These are phyloP conservation scores for Septoria petroselini DNA, from an alignment of 2,329 filamentous ascomycete species.

Conservation along the genomic window DNA sequence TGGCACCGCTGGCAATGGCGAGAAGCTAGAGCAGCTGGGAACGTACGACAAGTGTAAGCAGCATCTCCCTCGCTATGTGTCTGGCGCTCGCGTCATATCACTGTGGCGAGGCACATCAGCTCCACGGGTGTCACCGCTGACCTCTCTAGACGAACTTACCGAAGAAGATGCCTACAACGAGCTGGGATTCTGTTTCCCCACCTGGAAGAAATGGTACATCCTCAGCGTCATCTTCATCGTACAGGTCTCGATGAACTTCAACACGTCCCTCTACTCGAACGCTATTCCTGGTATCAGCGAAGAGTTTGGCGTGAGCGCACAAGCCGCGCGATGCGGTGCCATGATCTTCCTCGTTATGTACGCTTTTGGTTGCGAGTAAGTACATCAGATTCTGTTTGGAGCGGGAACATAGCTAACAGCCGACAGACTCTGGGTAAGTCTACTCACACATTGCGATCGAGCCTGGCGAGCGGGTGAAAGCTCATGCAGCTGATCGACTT, in stretches of 20 bases:
- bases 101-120: too few species aligned
- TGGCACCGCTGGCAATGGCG: conserved; percentile 15
- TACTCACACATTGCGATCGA: too few species aligned
- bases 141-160: conserved; percentile 35
- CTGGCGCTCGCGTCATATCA: too few species aligned
- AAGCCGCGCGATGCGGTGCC: conserved; percentile 49
- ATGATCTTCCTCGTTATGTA: conserved; percentile 53
- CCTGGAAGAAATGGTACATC: conserved; percentile 52
- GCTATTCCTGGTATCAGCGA: conserved; percentile 47
- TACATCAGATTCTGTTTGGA: too few species aligned
- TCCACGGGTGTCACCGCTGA: too few species aligned
- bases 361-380: conserved; percentile 46
- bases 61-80: too few species aligned
- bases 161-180: conserved; percentile 37
- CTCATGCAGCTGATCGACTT: too few species aligned
- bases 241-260: conserved; percentile 59
- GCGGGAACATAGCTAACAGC: too few species aligned
- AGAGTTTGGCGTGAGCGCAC: conserved; percentile 47
- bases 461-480: too few species aligned
- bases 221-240: conserved; percentile 52
- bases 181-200: conserved; percentile 47
- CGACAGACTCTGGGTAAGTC: too few species aligned
- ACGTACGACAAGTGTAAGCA: conserved; percentile 41
- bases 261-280: conserved; percentile 56
- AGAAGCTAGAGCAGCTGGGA: conserved; percentile 33